A percentile compares a stretch with the other conserved stretches of the same genome.
Evolutionary conservation across 805 yeast species (phyloP).

Genomic region (Wickerhamomyces sydowiorum): DNA sequence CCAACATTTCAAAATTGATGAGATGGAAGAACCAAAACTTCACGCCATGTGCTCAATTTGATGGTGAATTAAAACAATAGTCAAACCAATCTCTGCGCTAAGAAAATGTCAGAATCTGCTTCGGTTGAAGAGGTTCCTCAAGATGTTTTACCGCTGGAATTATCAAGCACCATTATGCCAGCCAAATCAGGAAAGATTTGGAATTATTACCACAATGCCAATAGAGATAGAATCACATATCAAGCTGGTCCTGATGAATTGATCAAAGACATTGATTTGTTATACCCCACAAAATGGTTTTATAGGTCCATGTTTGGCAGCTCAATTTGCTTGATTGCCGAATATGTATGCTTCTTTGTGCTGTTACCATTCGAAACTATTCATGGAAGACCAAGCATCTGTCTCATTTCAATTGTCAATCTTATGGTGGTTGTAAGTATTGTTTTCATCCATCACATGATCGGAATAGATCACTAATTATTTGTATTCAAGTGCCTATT

Average conservation of each 20-base stretch:
- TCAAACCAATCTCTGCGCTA: too few relatives aligned
- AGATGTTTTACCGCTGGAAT: neutral
- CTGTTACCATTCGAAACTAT: constrained; percentile 13
- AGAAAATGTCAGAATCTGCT: too few relatives aligned
- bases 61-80: too few relatives aligned
- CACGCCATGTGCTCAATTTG: too few relatives aligned
- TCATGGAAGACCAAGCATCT: constrained; percentile 13
- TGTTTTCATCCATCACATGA: neutral
- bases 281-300: neutral
- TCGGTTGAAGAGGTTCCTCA: neutral
- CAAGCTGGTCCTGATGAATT: neutral
- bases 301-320: neutral
- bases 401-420: constrained; percentile 5
- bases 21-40: too few relatives aligned
- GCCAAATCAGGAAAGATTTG: too few relatives aligned
- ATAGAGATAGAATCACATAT: neutral
- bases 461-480: neutral
- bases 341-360: constrained; percentile 11
- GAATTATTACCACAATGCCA: too few relatives aligned
- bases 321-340: constrained; percentile 2
- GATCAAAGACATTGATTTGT: neutral
- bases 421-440: constrained; percentile 5
- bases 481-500: neutral
- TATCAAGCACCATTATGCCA: too few relatives aligned
- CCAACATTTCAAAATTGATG: too few relatives aligned